These are phyloP conservation scores for Perkinsus chesapeaki DNA, from an alignment of 169 alveolate species.

Conservation along the genomic window DNA sequence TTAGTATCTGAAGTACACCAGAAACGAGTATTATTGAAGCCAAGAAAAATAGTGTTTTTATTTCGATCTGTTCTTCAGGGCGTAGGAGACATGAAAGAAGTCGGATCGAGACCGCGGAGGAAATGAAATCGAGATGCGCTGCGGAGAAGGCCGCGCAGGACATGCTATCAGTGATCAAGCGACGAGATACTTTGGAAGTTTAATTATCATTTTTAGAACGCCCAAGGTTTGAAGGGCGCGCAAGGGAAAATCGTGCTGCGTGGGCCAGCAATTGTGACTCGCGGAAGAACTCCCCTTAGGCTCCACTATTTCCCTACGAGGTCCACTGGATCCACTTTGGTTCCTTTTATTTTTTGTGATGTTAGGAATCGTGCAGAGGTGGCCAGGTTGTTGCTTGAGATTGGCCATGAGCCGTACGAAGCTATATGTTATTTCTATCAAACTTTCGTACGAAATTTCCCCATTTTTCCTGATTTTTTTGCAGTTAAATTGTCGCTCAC, in stretches of 20 bases:
- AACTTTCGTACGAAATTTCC: not conserved
- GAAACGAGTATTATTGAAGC: too few species aligned
- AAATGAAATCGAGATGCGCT: not conserved
- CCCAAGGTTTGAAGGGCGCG: not conserved
- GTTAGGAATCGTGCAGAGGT: not conserved
- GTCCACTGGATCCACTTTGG: not conserved
- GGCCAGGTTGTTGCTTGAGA: not conserved
- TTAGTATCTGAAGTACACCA: too few species aligned
- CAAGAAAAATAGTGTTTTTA: too few species aligned
- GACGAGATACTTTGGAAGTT: not conserved
- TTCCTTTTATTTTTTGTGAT: not conserved
- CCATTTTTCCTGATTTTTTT: not conserved
- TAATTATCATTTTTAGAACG: not conserved
- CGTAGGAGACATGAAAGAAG: not conserved
- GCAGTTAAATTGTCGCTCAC: not conserved
- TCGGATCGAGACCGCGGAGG: not conserved
- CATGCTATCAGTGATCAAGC: not conserved
- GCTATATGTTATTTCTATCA: not conserved
- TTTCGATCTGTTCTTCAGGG: not conserved
- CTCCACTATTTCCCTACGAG: not conserved
- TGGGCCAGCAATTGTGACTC: not conserved
- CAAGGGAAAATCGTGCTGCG: not conserved
- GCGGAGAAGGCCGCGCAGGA: not conserved
- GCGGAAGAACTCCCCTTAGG: not conserved
- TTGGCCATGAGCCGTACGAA: not conserved